A percentile compares a stretch with the other conserved stretches of the same genome.
phyloP scores from a whole-genome alignment of 768 basidiomycete species.

The Filobasidium floriforme region DNA sequence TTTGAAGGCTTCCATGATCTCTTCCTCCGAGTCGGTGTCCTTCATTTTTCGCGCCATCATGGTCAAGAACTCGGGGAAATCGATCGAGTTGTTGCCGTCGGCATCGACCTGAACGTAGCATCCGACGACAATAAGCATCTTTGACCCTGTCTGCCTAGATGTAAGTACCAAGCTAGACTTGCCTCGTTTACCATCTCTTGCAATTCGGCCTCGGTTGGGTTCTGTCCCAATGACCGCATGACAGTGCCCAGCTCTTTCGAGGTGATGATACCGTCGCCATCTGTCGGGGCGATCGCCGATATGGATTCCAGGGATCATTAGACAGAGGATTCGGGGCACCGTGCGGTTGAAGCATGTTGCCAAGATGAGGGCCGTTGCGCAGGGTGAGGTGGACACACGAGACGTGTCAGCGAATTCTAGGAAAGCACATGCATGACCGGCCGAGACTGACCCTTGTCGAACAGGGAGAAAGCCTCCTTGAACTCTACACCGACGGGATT shows the following conservation, averaged over 20 bases:
- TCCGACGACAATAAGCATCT: neutral
- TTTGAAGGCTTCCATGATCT: constrained; percentile 93
- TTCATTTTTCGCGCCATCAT: constrained; percentile 64
- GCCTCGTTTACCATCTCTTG: constrained; percentile 91
- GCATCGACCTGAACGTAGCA: constrained; percentile 56
- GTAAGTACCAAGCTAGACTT: constrained; percentile 14
- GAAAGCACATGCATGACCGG: neutral
- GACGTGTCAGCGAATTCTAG: neutral
- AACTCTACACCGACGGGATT: constrained; percentile 32
- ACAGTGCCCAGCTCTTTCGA: constrained; percentile 83
- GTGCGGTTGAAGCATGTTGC: constrained; percentile 91
- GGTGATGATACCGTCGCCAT: constrained; percentile 89
- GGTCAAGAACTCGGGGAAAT: constrained; percentile 63
- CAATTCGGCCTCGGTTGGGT: constrained; percentile 82
- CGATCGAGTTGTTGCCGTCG: constrained; percentile 80
- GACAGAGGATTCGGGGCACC: constrained; percentile 44
- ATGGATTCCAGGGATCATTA: neutral
- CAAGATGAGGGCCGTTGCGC: neutral
- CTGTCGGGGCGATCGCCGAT: constrained; percentile 46
- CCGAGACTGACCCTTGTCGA: neutral
- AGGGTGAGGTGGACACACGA: too few relatives aligned
- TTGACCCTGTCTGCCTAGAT: neutral
- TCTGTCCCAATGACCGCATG: constrained; percentile 87
- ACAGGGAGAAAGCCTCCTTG: neutral
- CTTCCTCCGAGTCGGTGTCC: constrained; percentile 86